Base-by-base conservation (phyloP, 1,139 yeast species). In the Diutina siamensis region DNA sequence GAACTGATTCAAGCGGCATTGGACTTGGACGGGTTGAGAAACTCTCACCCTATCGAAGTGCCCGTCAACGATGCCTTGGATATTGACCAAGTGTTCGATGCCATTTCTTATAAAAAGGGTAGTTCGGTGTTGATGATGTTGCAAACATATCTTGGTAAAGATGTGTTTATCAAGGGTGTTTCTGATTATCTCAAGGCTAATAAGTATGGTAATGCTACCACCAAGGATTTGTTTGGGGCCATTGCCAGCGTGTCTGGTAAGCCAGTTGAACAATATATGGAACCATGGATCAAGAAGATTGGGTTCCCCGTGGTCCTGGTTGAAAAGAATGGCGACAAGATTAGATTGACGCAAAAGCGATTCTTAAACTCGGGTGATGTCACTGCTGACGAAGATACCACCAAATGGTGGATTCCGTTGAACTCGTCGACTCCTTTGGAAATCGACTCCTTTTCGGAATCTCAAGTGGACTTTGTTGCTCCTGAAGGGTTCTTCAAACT, bases 341-440 rank as follows among this genome's bases (percentile, higher is more conserved):
- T 73, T 40, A 57, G 57, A 12, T 57, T 79, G 41, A 60, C 68
- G 10, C 88, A 80, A 60, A 61, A 68, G 51, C 68, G 86, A 54
- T 80, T 72, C 61, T 62, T 80, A 48, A 63, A 74, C 15, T 65
- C 76, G 18, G 83, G 80, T 35, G 83, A 78, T 55, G 75, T 68
- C 27, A 62, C 59, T 40, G 62, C 67, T 1, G 72, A 46, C 19
- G 63, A 59, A 38, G 52, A 58, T 49, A 46, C 48, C 34, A 74
- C 80, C n/a, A 51, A 62, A 18, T 84, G 94, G 94, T 83, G 88
- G 86, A 65, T 83, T 47, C 94, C 94, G 3, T 65, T 80, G 49
- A 71, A 71, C 51, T 60, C 36, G 8, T 10, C 18, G 20, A 8
- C 36, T 7, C 20, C 27, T 5, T 5, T 32, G 17, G 31, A 32